These are phyloP conservation scores for Paramecium bursaria DNA, from an alignment of 73 alveolate genomes.

Conservation along the genomic window DNA sequence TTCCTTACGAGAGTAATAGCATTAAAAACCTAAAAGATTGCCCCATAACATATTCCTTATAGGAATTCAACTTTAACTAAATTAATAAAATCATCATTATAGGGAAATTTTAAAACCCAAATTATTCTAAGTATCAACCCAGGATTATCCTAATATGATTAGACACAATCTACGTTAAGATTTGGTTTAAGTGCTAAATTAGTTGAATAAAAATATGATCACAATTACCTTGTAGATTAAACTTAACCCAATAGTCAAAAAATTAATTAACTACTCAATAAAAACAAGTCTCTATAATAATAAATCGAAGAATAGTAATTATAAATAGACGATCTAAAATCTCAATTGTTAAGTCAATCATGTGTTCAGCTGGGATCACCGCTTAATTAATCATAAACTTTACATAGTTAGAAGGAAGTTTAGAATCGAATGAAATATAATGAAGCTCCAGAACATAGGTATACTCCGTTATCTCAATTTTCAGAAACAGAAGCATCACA, in stretches of 20 bases:
- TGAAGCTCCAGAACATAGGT: not conserved
- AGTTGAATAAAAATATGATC: constrained; percentile 57
- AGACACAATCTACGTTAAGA: constrained; percentile 56
- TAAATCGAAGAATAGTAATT: not conserved
- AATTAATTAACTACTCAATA: constrained; percentile 4
- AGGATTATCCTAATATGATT: constrained; percentile 26
- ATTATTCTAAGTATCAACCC: constrained; percentile 64
- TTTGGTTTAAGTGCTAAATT: constrained; percentile 92
- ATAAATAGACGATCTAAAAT: not conserved
- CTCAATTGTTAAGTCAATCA: not conserved
- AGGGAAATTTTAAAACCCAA: constrained; percentile 63
- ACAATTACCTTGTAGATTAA: constrained; percentile 23
- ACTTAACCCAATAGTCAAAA: constrained; percentile 19
- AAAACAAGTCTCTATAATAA: constrained; percentile 6
- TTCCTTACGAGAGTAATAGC: constrained; percentile 68
- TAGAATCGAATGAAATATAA: not conserved
- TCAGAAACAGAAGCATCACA: constrained; percentile 33
- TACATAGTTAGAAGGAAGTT: not conserved
- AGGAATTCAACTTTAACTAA: constrained; percentile 68
- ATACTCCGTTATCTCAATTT: constrained; percentile 14
- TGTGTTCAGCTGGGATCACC: too few species aligned
- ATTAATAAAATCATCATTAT: constrained; percentile 58
- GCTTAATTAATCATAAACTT: too few species aligned
- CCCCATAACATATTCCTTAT: constrained; percentile 69
- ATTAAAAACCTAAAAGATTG: constrained; percentile 54